A percentile compares a stretch with the other conserved stretches of the same genome.
Conservation (phyloP, 1,139 yeast genomes). For the Geotrichum candidum region DNA sequence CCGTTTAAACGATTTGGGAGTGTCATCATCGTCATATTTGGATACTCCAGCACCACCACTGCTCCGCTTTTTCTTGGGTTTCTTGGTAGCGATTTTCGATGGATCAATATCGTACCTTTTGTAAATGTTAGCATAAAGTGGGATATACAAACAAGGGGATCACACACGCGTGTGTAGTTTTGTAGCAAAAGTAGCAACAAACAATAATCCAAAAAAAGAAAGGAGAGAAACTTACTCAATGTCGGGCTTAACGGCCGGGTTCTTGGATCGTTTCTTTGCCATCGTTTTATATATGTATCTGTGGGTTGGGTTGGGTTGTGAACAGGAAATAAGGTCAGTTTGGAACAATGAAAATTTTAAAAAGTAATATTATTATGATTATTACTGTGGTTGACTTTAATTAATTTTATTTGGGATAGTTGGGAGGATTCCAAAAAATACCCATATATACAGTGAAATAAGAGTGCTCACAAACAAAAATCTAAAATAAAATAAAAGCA, state of each 20-base stretch:
- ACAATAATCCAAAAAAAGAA: neutral
- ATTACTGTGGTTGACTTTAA: too few relatives aligned
- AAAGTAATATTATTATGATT: too few relatives aligned
- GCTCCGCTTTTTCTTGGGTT: constrained; percentile 11
- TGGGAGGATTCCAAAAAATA: too few relatives aligned
- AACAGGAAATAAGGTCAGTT: too few relatives aligned
- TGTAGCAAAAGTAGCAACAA: neutral
- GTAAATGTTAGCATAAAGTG: too few relatives aligned
- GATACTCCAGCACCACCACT: neutral
- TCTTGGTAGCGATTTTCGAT: constrained; percentile 1
- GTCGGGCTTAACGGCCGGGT: neutral
- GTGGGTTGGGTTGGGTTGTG: too few relatives aligned
- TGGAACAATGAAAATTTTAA: too few relatives aligned
- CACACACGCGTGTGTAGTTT: neutral
- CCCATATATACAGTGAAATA: too few relatives aligned
- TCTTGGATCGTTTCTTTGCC: neutral
- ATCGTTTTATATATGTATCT: neutral
- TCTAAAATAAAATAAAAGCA: too few relatives aligned
- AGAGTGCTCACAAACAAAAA: too few relatives aligned
- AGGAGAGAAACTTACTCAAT: neutral
- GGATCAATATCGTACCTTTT: neutral
- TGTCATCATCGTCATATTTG: constrained; percentile 27
- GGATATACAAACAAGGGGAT: neutral
- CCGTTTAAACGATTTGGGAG: constrained; percentile 32
- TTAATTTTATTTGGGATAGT: too few relatives aligned